These are phyloP conservation scores for Scopulariopsis brevicaulis DNA, from an alignment of 2,329 filamentous ascomycete genomes.

Conservation along the genomic window DNA sequence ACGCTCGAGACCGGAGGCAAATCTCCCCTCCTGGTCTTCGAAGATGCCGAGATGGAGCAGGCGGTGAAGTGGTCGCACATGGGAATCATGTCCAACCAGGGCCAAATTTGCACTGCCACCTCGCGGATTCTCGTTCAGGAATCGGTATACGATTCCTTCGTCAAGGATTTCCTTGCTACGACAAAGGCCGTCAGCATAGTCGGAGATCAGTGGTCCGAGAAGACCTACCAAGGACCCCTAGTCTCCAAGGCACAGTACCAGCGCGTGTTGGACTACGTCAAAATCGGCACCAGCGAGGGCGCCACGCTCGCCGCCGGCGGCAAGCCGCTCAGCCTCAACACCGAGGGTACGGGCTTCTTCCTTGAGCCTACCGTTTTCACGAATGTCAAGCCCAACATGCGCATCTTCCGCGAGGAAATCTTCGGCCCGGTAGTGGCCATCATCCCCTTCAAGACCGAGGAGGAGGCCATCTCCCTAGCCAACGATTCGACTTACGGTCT, in stretches of 20 bases:
- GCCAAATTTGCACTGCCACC: slow-evolving; percentile 47
- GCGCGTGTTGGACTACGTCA: slow-evolving; percentile 53
- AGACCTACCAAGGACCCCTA: slow-evolving; percentile 25
- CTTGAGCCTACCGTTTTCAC: slow-evolving; percentile 20
- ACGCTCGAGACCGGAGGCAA: slow-evolving; percentile 51
- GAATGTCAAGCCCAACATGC: slow-evolving; percentile 18
- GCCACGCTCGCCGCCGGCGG: slow-evolving; percentile 24
- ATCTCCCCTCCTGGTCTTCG: slow-evolving; percentile 45
- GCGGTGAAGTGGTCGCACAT: slow-evolving; percentile 37
- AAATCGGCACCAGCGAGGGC: slow-evolving; percentile 47
- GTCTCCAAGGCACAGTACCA: slow-evolving; percentile 57
- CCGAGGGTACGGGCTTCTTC: slow-evolving; percentile 12
- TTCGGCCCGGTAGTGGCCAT: slow-evolving; percentile 23
- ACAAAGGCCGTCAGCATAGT: slow-evolving; percentile 32
- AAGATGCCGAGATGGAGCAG: slow-evolving; percentile 48
- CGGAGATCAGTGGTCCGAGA: slow-evolving; percentile 16
- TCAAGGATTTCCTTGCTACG: slow-evolving; percentile 45
- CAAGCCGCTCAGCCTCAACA: slow-evolving; percentile 15
- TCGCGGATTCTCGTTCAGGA: slow-evolving; percentile 49
- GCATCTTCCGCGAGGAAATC: slow-evolving; percentile 20
- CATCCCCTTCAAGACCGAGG: slow-evolving; percentile 17
- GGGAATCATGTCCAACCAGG: slow-evolving; percentile 38
- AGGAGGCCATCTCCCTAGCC: slow-evolving; percentile 19
- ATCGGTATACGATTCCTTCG: slow-evolving; percentile 43
- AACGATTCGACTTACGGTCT: slow-evolving; percentile 42